Evolutionary conservation across 2,329 filamentous ascomycete genomes (phyloP).

Genomic region (Lachnellula hyalina): DNA sequence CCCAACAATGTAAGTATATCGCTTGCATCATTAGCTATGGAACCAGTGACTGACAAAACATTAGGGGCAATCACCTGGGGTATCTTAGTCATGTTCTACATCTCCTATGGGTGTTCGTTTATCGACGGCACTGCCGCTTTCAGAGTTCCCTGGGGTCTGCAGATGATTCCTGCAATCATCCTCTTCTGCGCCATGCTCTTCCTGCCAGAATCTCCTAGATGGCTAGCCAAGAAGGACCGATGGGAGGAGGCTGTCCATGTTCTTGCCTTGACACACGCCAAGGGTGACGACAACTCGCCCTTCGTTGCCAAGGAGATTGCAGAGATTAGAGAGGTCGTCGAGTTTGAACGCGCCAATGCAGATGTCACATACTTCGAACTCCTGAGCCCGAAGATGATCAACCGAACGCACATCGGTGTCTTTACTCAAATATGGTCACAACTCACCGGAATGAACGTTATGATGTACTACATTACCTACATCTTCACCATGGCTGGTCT

Average conservation of each 20-base stretch:
- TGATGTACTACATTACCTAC: conserved; percentile 44
- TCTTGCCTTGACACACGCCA: conserved; percentile 48
- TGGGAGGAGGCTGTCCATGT: conserved; percentile 51
- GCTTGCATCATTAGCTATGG: neutral
- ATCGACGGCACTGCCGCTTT: conserved; percentile 54
- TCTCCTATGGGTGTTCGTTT: conserved; percentile 49
- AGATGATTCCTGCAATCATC: conserved; percentile 55
- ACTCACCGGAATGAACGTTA: conserved; percentile 73
- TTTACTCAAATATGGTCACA: conserved; percentile 75
- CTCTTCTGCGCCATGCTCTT: conserved; percentile 55
- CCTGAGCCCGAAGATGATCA: conserved; percentile 67
- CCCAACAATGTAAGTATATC: conserved; percentile 54
- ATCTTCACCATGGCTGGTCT: conserved; percentile 69
- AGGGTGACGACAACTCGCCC: conserved; percentile 57
- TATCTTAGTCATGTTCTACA: conserved; percentile 66
- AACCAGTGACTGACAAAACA: neutral
- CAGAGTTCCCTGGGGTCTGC: conserved; percentile 59
- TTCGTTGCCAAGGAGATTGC: conserved; percentile 64
- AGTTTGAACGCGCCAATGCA: conserved; percentile 65
- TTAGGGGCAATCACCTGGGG: conserved; percentile 56
- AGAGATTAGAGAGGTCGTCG: conserved; percentile 72
- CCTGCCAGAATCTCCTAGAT: conserved; percentile 57
- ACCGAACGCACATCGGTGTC: conserved; percentile 65
- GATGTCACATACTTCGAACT: conserved; percentile 69
- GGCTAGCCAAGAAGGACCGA: conserved; percentile 57